Percentiles rank a stretch among this genome's conserved stretches.
Evolutionary conservation across 805 yeast species (phyloP).

Genomic region (Phaffomyces thermotolerans): DNA sequence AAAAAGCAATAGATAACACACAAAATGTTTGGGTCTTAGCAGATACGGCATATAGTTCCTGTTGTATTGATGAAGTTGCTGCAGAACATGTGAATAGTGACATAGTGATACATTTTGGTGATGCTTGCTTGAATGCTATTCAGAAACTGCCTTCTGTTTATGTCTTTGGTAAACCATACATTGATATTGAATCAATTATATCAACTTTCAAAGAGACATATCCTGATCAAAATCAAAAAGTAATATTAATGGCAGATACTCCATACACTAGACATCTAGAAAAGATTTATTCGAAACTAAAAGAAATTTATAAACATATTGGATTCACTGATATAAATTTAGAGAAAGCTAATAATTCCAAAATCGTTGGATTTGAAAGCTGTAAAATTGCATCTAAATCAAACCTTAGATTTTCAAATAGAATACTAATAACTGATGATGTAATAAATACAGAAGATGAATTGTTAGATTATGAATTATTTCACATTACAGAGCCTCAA

Average conservation of each 20-base stretch:
- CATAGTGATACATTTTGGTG: conserved; percentile 87
- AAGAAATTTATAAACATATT: conserved; percentile 26
- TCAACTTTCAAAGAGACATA: conserved; percentile 36
- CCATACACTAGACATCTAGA: conserved; percentile 46
- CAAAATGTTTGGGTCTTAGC: conserved; percentile 75
- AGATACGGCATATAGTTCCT: conserved; percentile 90
- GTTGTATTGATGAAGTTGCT: conserved; percentile 96
- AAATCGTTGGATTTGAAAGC: conserved; percentile 34
- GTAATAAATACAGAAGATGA: conserved; percentile 23
- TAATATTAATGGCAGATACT: conserved; percentile 71
- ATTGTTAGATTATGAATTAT: conserved; percentile 45
- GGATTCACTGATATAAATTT: conserved; percentile 36
- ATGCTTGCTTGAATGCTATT: conserved; percentile 82
- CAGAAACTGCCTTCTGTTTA: conserved; percentile 68
- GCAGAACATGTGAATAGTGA: conserved; percentile 89
- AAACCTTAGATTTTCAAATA: conserved; percentile 23
- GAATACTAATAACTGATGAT: conserved; percentile 25
- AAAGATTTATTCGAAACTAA: conserved; percentile 30
- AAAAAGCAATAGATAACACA: not conserved
- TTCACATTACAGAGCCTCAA: conserved; percentile 69
- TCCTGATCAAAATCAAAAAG: conserved; percentile 31
- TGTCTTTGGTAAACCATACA: conserved; percentile 63
- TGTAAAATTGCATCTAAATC: not conserved
- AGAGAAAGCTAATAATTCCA: conserved; percentile 27
- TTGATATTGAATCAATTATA: conserved; percentile 37